A percentile compares a stretch with the other conserved stretches of the same genome.
Conservation (phyloP, 441 rosid species). For the Croton setiger region DNA sequence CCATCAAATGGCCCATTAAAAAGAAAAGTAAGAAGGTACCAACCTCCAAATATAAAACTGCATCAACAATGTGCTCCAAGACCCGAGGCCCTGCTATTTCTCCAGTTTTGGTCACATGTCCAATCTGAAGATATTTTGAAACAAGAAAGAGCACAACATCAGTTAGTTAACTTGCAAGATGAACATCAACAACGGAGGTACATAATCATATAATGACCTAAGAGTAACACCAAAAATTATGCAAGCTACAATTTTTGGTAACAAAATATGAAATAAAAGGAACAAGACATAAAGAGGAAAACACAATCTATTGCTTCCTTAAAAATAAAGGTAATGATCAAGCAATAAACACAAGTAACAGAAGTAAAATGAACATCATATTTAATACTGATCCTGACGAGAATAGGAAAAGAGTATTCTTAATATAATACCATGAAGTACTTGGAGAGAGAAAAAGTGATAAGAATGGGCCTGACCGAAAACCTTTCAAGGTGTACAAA, state of each 20-base stretch:
- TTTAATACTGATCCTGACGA: background rate
- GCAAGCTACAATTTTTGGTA: background rate
- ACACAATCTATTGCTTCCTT: background rate
- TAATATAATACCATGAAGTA: slow-evolving; percentile 1
- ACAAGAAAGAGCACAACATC: background rate
- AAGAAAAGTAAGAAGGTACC: slow-evolving; percentile 33
- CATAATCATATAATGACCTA: background rate
- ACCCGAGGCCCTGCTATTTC: slow-evolving; percentile 98
- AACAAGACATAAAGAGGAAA: background rate
- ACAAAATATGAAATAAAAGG: background rate
- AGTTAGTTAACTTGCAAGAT: background rate
- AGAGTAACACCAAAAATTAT: background rate
- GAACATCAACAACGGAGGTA: background rate
- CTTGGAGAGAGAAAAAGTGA: background rate
- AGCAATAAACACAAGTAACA: background rate
- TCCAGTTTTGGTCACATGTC: slow-evolving; percentile 91
- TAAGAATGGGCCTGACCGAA: no score
- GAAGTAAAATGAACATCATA: background rate
- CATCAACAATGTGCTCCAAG: slow-evolving; percentile 98
- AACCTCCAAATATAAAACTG: slow-evolving; percentile 92
- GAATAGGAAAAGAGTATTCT: background rate
- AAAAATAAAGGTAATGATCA: background rate
- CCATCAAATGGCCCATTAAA: slow-evolving; percentile 14
- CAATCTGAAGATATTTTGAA: slow-evolving; percentile 43
- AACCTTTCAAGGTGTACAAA: no score